A percentile compares a stretch with the other conserved stretches of the same genome.
Evolutionary conservation across 139 green algal species (phyloP).

Genomic region (Limnomonas spitsbergensis): DNA sequence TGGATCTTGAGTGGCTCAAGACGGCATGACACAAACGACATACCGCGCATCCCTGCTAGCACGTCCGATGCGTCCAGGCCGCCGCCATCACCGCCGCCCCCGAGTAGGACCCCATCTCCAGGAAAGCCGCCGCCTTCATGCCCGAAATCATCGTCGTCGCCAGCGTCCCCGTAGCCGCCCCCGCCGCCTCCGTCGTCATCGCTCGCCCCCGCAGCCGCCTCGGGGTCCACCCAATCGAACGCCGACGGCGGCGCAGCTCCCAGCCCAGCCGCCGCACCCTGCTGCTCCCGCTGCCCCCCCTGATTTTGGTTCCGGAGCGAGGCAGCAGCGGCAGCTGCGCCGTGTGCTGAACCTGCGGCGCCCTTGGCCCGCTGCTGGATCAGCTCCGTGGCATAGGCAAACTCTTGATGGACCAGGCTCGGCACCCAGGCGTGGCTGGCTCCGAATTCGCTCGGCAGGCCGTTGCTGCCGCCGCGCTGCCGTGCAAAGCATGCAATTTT

Average conservation of each 20-base stretch:
- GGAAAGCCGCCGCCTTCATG: conserved; percentile 14
- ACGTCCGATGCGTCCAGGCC: not conserved
- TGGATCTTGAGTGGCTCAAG: no score
- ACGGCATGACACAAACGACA: no score
- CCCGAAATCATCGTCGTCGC: not conserved
- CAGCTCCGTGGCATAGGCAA: conserved; percentile 31
- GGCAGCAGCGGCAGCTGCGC: not conserved
- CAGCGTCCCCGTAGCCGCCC: conserved; percentile 9
- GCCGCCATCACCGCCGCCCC: no score
- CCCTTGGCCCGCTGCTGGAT: conserved; percentile 5
- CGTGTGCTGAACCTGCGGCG: not conserved
- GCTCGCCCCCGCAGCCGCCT: conserved; percentile 23
- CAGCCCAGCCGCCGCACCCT: not conserved
- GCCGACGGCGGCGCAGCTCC: not conserved
- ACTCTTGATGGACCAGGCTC: conserved; percentile 31
- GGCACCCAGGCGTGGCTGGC: not conserved
- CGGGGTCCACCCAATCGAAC: conserved; percentile 38
- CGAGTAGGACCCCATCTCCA: not conserved
- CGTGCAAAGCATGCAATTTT: not conserved
- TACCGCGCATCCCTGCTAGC: conserved; percentile 11
- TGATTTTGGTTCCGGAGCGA: no score
- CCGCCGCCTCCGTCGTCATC: not conserved
- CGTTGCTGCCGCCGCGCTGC: not conserved
- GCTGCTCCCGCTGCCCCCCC: not conserved
- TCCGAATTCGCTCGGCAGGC: no score